A percentile compares a stretch with the other conserved stretches of the same genome.
Evolutionary conservation across 768 basidiomycete species (phyloP).

Genomic region (Rhodocollybia butyracea): DNA sequence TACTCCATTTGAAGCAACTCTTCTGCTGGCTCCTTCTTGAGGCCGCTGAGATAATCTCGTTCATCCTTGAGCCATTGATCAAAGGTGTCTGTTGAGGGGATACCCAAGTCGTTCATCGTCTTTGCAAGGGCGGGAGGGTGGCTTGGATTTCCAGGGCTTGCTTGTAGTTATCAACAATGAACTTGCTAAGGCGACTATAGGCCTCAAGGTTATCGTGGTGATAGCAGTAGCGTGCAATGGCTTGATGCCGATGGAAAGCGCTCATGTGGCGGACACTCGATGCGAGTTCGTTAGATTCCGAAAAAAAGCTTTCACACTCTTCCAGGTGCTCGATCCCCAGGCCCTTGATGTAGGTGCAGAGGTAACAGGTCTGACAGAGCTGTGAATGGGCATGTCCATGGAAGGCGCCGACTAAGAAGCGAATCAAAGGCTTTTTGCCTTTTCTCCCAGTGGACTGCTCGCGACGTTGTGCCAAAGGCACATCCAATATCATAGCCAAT

Average conservation of each 20-base stretch:
- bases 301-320: conserved; percentile 14
- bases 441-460: conserved; percentile 13
- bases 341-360: conserved; percentile 14
- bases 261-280: conserved; percentile 10
- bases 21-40: conserved; percentile 14
- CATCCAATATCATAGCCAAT: conserved; percentile 21
- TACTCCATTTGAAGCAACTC: conserved; percentile 16
- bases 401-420: conserved; percentile 10
- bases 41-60: conserved; percentile 11
- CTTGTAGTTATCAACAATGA: conserved; percentile 15
- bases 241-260: conserved; percentile 16
- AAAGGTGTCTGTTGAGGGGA: conserved; percentile 8
- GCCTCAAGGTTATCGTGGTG: conserved; percentile 3
- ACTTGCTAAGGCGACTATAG: conserved; percentile 6
- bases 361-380: conserved; percentile 17
- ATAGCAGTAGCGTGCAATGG: not conserved
- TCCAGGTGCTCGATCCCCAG: conserved; percentile 20
- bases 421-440: not conserved
- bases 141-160: conserved; percentile 11
- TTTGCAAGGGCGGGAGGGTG: not conserved
- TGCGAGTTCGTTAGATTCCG: conserved; percentile 11
- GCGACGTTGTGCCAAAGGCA: conserved; percentile 19
- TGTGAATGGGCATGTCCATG: conserved; percentile 21
- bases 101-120: conserved; percentile 6
- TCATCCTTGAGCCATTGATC: conserved; percentile 13